Evolutionary conservation across 2,329 filamentous ascomycete genomes (phyloP).

Genomic region (Trichoderma lentiforme): DNA sequence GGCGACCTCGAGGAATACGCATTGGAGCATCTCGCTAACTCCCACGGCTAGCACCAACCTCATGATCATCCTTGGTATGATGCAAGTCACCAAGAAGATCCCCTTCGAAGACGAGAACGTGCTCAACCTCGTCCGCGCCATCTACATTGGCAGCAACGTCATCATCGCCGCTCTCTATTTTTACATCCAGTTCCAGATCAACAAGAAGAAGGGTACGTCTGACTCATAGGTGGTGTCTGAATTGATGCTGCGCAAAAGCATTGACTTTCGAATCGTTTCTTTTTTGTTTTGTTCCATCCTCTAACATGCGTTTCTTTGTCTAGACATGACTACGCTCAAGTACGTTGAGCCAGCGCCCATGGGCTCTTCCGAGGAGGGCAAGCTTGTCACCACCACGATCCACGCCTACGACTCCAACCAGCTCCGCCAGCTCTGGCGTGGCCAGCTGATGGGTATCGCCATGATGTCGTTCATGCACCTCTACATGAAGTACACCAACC

Average conservation of each 20-base stretch:
- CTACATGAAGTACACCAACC: conserved; percentile 99
- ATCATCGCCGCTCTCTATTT: conserved; percentile 83
- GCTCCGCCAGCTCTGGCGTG: conserved; percentile 79
- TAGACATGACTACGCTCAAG: conserved; percentile 95
- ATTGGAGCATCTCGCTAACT: conserved; percentile 23
- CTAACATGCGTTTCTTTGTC: background rate
- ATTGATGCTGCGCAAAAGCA: background rate
- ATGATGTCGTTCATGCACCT: conserved; percentile 99
- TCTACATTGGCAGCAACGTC: conserved; percentile 63
- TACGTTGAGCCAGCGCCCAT: conserved; percentile 95
- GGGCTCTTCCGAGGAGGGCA: conserved; percentile 90
- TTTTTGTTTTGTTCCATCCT: background rate
- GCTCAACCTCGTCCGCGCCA: conserved; percentile 53
- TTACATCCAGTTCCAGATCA: conserved; percentile 80
- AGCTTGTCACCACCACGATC: conserved; percentile 93
- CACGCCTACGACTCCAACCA: conserved; percentile 91
- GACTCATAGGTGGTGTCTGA: background rate
- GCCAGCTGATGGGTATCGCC: conserved; percentile 89
- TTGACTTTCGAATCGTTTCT: conserved; percentile 17
- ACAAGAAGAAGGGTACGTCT: conserved; percentile 90
- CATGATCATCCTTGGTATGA: conserved; percentile 93
- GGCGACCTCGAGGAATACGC: background rate
- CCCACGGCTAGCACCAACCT: conserved; percentile 69
- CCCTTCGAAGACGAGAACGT: conserved; percentile 80
- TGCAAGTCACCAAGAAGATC: conserved; percentile 95